These are phyloP conservation scores for Boletus speciosus DNA, from an alignment of 768 basidiomycete species.

Conservation along the genomic window DNA sequence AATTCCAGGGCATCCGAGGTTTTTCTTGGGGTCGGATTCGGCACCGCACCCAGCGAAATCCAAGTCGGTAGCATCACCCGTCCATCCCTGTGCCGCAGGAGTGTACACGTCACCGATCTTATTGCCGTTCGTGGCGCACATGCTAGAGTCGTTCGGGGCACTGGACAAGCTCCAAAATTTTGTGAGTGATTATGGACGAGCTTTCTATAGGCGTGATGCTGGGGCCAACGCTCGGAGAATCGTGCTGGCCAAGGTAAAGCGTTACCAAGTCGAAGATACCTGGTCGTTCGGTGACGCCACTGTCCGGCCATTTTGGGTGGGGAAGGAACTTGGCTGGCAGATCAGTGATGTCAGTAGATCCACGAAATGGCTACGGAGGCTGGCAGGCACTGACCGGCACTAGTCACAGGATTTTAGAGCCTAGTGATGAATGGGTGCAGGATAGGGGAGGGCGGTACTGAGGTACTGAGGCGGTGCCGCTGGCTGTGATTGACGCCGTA, in stretches of 20 bases:
- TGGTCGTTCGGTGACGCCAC: slow-evolving; percentile 45
- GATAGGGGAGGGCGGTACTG: slow-evolving; percentile 11
- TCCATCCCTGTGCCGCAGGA: slow-evolving; percentile 84
- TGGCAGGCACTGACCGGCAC: neutral
- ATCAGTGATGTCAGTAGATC: slow-evolving; percentile 30
- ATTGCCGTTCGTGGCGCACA: slow-evolving; percentile 83
- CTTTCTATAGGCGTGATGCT: slow-evolving; percentile 60
- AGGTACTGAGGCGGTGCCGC: slow-evolving; percentile 24
- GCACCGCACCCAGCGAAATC: slow-evolving; percentile 80
- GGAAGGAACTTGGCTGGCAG: slow-evolving; percentile 75
- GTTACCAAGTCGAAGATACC: slow-evolving; percentile 42
- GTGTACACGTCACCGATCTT: slow-evolving; percentile 94
- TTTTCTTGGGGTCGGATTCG: slow-evolving; percentile 96
- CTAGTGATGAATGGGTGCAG: neutral
- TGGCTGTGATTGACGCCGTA: slow-evolving; percentile 19
- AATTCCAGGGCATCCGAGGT: slow-evolving; percentile 76
- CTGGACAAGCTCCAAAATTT: slow-evolving; percentile 80
- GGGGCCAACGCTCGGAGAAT: slow-evolving; percentile 36
- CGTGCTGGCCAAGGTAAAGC: slow-evolving; percentile 40
- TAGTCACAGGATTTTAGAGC: slow-evolving; percentile 1
- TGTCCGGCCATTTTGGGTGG: slow-evolving; percentile 87
- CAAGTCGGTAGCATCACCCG: slow-evolving; percentile 69
- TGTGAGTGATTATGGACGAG: slow-evolving; percentile 72
- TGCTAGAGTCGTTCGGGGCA: slow-evolving; percentile 85
- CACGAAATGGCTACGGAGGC: neutral